Evolutionary conservation across 1,284 basidiomycete genomes (phyloP).

Genomic region (Retiboletus fuscus): DNA sequence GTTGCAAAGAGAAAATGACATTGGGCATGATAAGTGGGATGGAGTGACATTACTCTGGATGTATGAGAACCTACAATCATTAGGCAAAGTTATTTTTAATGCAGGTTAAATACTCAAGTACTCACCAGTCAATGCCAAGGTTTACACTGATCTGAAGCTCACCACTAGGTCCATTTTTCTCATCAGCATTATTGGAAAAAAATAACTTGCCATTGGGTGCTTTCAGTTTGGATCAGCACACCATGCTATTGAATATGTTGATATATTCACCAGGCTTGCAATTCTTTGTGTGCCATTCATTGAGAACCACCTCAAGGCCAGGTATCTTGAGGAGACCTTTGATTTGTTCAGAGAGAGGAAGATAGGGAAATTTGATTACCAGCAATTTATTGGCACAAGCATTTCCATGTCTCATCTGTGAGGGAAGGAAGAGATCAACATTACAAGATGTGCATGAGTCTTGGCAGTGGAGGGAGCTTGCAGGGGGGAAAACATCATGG

Average conservation of each 20-base stretch:
- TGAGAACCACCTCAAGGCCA: neutral
- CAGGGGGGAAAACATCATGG: neutral
- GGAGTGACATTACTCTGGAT: neutral
- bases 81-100: too few species aligned
- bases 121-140: neutral
- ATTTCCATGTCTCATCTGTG: neutral
- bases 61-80: neutral
- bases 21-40: neutral
- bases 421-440: neutral
- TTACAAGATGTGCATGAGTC: neutral
- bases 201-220: slow-evolving; percentile 12
- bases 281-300: neutral
- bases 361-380: neutral
- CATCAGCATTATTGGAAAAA: neutral
- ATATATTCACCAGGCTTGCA: neutral
- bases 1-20: neutral
- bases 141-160: slow-evolving; percentile 10
- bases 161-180: neutral
- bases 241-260: neutral
- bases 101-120: too few species aligned
- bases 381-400: neutral
- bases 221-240: neutral
- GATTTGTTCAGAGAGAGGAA: neutral
- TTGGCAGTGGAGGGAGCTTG: neutral
- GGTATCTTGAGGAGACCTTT: neutral